phyloP scores from a whole-genome alignment of 2,329 filamentous ascomycete species.

The Lecanicillium sp. region DNA sequence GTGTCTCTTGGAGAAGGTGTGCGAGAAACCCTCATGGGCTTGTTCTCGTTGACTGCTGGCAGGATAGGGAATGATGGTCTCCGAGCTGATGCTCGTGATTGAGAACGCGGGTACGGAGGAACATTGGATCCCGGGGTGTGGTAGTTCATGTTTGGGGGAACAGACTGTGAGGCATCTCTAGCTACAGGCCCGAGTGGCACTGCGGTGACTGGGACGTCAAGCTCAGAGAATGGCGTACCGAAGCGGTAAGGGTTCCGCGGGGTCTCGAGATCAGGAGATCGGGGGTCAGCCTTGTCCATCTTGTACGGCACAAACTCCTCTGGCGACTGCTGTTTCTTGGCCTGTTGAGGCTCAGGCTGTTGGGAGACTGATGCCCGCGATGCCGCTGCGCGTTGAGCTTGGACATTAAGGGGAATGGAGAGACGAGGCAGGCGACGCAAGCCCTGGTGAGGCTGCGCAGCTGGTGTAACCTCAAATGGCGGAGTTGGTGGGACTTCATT shows the following conservation, averaged over 20 bases:
- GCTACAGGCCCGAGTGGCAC: conserved; percentile 64
- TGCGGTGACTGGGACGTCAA: conserved; percentile 77
- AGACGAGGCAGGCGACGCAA: conserved; percentile 56
- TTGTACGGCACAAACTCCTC: conserved; percentile 38
- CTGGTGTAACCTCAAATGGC: conserved; percentile 56
- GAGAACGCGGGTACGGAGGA: conserved; percentile 33
- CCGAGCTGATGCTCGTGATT: conserved; percentile 49
- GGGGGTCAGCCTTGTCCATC: conserved; percentile 43
- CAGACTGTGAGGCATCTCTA: conserved; percentile 78
- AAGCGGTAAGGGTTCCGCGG: conserved; percentile 60
- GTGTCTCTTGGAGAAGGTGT: conserved; percentile 25
- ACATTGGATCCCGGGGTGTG: conserved; percentile 22
- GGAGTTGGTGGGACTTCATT: conserved; percentile 61
- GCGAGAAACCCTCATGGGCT: conserved; percentile 30
- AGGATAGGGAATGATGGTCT: conserved; percentile 63
- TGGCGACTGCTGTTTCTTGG: conserved; percentile 12
- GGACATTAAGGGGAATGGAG: conserved; percentile 42
- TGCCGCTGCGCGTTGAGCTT: conserved; percentile 18
- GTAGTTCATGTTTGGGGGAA: conserved; percentile 89
- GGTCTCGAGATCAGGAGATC: conserved; percentile 50
- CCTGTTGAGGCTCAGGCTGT: conserved; percentile 11
- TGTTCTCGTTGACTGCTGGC: conserved; percentile 62
- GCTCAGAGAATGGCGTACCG: conserved; percentile 82
- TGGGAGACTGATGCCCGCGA: conserved; percentile 19
- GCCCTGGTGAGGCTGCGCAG: conserved; percentile 38